A percentile compares a stretch with the other conserved stretches of the same genome.
Conservation (phyloP, 1,284 basidiomycete genomes). For the Cryptococcus sp. region DNA sequence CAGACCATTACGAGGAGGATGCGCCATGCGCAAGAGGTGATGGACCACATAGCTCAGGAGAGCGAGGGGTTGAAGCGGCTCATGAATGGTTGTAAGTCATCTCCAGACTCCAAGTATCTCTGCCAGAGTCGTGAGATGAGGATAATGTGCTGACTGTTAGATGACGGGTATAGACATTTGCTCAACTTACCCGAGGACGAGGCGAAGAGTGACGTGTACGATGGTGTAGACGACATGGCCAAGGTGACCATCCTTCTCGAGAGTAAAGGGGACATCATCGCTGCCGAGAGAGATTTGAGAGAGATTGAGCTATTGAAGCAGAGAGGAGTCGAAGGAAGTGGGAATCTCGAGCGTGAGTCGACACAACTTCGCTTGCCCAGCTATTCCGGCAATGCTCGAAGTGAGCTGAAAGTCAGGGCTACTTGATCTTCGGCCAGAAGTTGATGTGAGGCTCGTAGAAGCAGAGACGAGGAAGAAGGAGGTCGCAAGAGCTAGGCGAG, state of each 20-base stretch:
- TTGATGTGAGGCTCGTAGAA: conserved; percentile 12
- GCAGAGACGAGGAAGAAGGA: conserved; percentile 8
- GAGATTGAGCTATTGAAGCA: conserved; percentile 32
- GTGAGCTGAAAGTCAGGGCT: conserved; percentile 19
- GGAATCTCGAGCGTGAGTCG: conserved; percentile 30
- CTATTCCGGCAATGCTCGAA: background rate
- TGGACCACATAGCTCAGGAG: conserved; percentile 19
- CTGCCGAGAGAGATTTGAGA: conserved; percentile 34
- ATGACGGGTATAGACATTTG: conserved; percentile 11
- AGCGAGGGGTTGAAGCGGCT: conserved; percentile 35
- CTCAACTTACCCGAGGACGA: conserved; percentile 10
- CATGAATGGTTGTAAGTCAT: conserved; percentile 30
- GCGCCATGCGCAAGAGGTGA: conserved; percentile 13
- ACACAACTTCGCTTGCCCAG: background rate
- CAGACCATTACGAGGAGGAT: conserved; percentile 12
- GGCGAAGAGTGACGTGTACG: background rate
- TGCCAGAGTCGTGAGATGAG: background rate
- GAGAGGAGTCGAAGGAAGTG: conserved; percentile 32
- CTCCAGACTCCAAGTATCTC: background rate
- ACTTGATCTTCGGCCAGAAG: conserved; percentile 17
- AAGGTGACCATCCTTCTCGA: conserved; percentile 36
- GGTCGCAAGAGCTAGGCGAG: conserved; percentile 16
- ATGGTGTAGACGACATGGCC: conserved; percentile 23
- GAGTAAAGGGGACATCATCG: conserved; percentile 29
- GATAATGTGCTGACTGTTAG: background rate